Evolutionary conservation across 2,329 filamentous ascomycete genomes (phyloP).

Genomic region (Apiospora malaysiana): DNA sequence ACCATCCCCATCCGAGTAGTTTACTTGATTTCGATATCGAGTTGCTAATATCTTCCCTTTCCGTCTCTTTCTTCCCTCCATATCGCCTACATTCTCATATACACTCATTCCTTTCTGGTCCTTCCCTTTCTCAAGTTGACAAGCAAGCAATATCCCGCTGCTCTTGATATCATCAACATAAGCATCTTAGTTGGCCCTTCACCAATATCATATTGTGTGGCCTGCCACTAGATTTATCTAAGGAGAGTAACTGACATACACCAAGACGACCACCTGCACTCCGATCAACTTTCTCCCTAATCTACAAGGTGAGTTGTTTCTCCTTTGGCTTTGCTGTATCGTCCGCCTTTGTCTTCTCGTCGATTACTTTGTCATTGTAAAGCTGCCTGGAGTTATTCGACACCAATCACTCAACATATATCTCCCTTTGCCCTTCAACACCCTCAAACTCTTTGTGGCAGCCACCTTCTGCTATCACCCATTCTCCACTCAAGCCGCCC

Average conservation of each 20-base stretch:
- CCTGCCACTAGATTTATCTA: neutral
- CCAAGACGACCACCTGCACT: neutral
- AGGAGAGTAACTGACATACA: neutral
- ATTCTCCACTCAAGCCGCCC: neutral
- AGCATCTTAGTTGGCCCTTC: neutral
- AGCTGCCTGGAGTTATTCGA: neutral
- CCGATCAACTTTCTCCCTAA: neutral
- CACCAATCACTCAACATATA: neutral
- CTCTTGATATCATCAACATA: neutral
- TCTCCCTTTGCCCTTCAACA: neutral
- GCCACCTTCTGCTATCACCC: neutral
- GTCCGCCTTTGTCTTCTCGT: neutral
- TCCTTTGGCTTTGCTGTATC: neutral
- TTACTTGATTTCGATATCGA: conserved; percentile 1
- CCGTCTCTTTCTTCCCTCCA: neutral
- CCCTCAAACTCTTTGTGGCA: neutral
- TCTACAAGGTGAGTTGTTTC: neutral
- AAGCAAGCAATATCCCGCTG: neutral
- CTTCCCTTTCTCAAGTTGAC: neutral
- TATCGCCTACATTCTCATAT: neutral
- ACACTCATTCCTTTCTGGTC: neutral
- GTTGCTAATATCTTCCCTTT: neutral
- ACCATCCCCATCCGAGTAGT: neutral
- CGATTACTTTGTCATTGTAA: neutral
- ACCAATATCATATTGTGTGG: neutral